Evolutionary conservation across 805 yeast species (phyloP), one percentile per base, ranked within the genome.

Genomic region (Clavispora santaluciae): DNA sequence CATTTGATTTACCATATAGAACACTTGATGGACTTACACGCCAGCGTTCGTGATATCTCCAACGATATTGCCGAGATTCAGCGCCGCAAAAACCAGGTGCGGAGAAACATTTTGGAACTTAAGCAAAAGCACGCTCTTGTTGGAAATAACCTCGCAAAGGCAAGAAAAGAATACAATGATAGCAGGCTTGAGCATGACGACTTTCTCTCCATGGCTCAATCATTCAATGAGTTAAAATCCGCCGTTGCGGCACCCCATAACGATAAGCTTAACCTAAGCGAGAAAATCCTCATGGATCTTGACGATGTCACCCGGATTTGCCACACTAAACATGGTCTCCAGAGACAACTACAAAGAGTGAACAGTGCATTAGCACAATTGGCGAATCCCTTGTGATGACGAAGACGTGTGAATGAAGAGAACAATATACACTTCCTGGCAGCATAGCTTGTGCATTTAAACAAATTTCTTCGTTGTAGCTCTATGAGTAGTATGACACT

Each of bases 21-120:
- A 25, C 54, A 62, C 38, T 44, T 69, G 34, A 43, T 46, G 45
- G 73, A 66, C 44, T 50, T 57, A 11, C 69, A 67, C 46, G 58
- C 68, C 8, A 60, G 57, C 33, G 60, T 68, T 12, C 47, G 55
- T 13, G 68, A 62, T 35, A 50, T 69, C 10, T 48, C 59, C 1
- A 48, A 46, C 22, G 59, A 58, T n/a, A 60, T 69, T 6, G 29
- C 36, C 6, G 50, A 50, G 16, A 52, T 60, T 2, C 71, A 67
- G 43, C 56, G 55, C 41, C 40, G 50, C 40, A 69, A 69, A 43
- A 60, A 63, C 39, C 60, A 55, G 11, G 40, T 56, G 15, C 48
- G 75, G 37, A 40, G 49, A 11, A 49, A 54, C 35, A 64, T 67
- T 5, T 54, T 51, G 37, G 61, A 64, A n/a, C 36, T 66, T 13